phyloP scores from a whole-genome alignment of 1,284 basidiomycete genomes.

The Pholiota adiposa region DNA sequence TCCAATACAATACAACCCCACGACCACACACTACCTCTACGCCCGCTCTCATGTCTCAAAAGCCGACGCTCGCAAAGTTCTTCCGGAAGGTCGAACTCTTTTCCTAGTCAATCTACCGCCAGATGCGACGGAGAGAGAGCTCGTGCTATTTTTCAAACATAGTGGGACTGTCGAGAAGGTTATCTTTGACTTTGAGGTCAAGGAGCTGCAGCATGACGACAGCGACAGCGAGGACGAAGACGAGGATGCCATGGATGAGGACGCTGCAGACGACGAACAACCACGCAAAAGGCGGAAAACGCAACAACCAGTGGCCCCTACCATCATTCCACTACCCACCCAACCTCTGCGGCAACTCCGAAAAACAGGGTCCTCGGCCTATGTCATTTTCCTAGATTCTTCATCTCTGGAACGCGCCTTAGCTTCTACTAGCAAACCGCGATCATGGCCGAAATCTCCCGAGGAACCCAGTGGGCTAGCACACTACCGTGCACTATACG shows the following conservation, averaged over 20 bases:
- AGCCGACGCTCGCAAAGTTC: slow-evolving; percentile 35
- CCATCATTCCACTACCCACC: slow-evolving; percentile 59
- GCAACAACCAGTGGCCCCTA: slow-evolving; percentile 42
- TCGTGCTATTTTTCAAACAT: slow-evolving; percentile 72
- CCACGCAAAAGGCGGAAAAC: slow-evolving; percentile 54
- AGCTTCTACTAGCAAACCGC: slow-evolving; percentile 47
- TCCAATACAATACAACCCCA: slow-evolving; percentile 56
- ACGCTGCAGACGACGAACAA: slow-evolving; percentile 39
- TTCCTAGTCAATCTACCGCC: slow-evolving; percentile 88
- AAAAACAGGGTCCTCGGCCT: slow-evolving; percentile 67
- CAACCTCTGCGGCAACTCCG: slow-evolving; percentile 59
- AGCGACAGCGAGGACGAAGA: slow-evolving; percentile 38
- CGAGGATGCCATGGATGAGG: slow-evolving; percentile 40
- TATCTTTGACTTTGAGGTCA: slow-evolving; percentile 56
- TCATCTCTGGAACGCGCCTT: slow-evolving; percentile 73
- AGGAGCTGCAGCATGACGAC: slow-evolving; percentile 38
- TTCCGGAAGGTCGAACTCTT: slow-evolving; percentile 76
- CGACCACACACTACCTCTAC: slow-evolving; percentile 66
- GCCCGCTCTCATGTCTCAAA: slow-evolving; percentile 60
- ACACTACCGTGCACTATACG: slow-evolving; percentile 71
- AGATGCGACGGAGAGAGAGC: slow-evolving; percentile 80
- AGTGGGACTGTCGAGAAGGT: slow-evolving; percentile 81
- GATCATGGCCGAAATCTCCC: slow-evolving; percentile 60
- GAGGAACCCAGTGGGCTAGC: slow-evolving; percentile 67
- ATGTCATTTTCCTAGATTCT: slow-evolving; percentile 79